A percentile compares a stretch with the other conserved stretches of the same genome.
phyloP scores from a whole-genome alignment of 1,284 basidiomycete genomes.

The Sporisorium reilianum region DNA sequence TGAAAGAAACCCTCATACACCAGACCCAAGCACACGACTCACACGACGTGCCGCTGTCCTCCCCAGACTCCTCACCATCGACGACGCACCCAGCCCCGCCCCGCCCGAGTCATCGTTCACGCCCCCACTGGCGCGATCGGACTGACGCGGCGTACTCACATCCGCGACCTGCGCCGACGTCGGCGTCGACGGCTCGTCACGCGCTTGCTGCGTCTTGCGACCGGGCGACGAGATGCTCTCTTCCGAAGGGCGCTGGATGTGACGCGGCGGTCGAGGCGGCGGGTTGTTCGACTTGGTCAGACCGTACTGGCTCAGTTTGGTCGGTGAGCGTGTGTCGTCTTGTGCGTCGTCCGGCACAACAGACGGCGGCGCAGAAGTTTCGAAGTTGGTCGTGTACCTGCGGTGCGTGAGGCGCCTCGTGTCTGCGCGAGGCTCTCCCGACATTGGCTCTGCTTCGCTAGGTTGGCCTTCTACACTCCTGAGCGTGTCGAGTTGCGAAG shows the following conservation, averaged over 20 bases:
- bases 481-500: constrained; percentile 29
- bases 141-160: constrained; percentile 23
- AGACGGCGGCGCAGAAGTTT: background rate
- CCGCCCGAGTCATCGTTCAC: background rate
- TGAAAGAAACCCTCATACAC: background rate
- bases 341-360: background rate
- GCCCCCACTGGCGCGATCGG: background rate
- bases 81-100: background rate
- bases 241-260: constrained; percentile 32
- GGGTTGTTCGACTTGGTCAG: constrained; percentile 28
- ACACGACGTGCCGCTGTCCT: constrained; percentile 30
- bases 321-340: background rate
- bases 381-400: constrained; percentile 24
- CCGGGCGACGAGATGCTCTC: constrained; percentile 19
- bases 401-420: background rate
- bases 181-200: constrained; percentile 20
- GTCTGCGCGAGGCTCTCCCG: background rate
- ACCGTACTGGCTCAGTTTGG: constrained; percentile 34
- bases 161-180: constrained; percentile 7
- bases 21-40: constrained; percentile 28
- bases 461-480: background rate
- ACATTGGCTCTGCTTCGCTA: background rate
- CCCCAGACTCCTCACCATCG: constrained; percentile 28
- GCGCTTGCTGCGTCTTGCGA: background rate
- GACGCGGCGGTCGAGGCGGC: constrained; percentile 35